Base-by-base conservation (phyloP, 345 rosid genomes). In the Carallia brachiata region DNA sequence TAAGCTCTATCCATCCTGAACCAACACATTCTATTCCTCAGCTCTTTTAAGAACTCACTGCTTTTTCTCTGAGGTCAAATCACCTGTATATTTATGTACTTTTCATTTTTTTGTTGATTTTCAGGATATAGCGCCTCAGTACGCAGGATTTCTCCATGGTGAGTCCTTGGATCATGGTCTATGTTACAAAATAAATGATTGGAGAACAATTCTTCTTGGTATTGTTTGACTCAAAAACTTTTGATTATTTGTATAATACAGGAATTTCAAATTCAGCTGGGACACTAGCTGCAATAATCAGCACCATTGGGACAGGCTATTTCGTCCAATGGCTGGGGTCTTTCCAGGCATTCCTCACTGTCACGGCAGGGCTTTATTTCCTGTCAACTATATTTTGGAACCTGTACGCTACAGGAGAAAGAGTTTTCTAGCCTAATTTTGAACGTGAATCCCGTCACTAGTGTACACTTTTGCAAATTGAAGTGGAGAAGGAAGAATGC, bases 41-140 rank as follows among this genome's bases (percentile, higher is more conserved):
- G 50, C 50, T 12, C 50, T n/a, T 44, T 9, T 2, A 44, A 12
- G 18, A 30, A 44, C 28, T 55, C 6, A 1, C 37, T 62, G n/a
- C 10, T 17, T 2, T 36, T 5, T 4, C 27, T 19, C 1, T 1
- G 10, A 8, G 40, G 17, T 8, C 5, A 30, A 9, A 52, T 18
- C 6, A 16, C 30, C 34, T 19, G n/a, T 10, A 23, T 37, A 31
- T 12, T 54, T 36, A 62, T 17, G 64, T 47, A 62, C 65, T 70
- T 10, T 57, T 16, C n/a, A 8, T 50, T 69, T 74, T 58, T n/a
- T 36, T 31, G 0, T 28, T 1, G 19, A 71, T n/a, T n/a, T n/a
- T 70, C 89, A 95, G 99, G 99, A 95, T 52, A 89, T 92, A 12
- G 99, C 99, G n/a, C 99, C 99, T 5, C 84, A 86, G 28, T 79